Conservation (phyloP, 495 filamentous ascomycete genomes). For the Neurospora sp. region DNA sequence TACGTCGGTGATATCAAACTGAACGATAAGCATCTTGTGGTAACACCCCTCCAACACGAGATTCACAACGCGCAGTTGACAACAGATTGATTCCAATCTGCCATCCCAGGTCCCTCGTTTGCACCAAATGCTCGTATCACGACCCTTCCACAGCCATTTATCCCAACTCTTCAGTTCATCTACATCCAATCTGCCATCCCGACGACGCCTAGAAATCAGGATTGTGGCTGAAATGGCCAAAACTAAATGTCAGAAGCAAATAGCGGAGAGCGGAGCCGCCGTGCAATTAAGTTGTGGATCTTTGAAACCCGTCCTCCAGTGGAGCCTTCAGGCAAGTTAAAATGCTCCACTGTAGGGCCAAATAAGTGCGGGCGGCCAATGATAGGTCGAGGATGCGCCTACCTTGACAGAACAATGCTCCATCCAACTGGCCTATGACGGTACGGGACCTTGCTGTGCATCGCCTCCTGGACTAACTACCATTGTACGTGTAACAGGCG, state of each 20-base stretch:
- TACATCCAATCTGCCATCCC: not conserved
- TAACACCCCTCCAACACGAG: not conserved
- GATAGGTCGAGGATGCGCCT: not conserved
- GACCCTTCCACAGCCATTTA: not conserved
- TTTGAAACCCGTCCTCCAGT: not conserved
- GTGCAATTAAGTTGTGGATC: not conserved
- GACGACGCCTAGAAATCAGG: not conserved
- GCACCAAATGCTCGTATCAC: not conserved
- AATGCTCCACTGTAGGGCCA: not conserved
- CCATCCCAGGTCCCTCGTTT: not conserved
- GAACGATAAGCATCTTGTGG: not conserved
- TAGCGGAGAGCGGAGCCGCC: not conserved
- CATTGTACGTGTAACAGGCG: not conserved
- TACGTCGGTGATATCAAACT: not conserved
- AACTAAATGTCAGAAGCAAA: not conserved
- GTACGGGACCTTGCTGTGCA: not conserved
- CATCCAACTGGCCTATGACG: not conserved
- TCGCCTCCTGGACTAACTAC: slow-evolving; percentile 2
- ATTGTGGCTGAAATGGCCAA: not conserved
- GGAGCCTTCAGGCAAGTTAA: not conserved
- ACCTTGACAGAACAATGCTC: not conserved
- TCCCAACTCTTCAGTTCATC: not conserved
- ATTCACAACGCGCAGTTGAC: not conserved
- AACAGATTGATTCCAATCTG: not conserved
- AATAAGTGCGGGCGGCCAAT: not conserved